Evolutionary conservation across 2,329 filamentous ascomycete species (phyloP), one percentile per base, ranked within the genome.

Genomic region (Scedosporium aurantiacum): DNA sequence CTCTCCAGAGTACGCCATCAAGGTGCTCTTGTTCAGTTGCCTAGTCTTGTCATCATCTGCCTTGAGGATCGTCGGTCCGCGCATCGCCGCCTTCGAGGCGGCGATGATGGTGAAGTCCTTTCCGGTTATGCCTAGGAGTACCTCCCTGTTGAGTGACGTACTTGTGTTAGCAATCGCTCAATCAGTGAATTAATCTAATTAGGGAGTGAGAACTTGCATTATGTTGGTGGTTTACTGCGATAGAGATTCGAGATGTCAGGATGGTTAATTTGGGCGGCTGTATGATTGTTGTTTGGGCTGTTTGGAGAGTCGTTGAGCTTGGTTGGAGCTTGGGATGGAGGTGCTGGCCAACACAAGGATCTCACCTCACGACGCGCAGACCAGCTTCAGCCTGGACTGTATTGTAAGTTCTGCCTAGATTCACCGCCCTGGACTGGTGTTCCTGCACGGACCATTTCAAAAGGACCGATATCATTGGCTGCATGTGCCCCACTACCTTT

Each of bases 41-140:
- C 91, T 85, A 66, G 94, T 99, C 85, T 99, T 99, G 83, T 99
- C 93, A 76, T 99, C 95, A 67, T 86, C 84, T 63, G 90, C 85
- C 78, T 99, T 99, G 73, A 99, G 87, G 75, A 99, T 89, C 63
- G 93, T 97, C 66, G 91, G 90, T 70, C 94, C 94, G 79, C 94
- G 87, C 92, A 97, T 97, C 70, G 92, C 90, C 73, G 94, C 94
- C 82, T 99, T 97, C 65, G 92, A 97, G 70, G 94, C 90, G 70
- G 91, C 94, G 74, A 99, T 87, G 82, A 99, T 86, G 79, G 92
- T 95, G 76, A 97, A 99, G 84, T 99, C 95, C 82, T 96, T 96
- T 80, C 94, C 95, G 63, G 93, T 97, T 76, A 99, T 96, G 72
- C 94, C 94, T 69, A 99, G 84, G 73, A 99, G 84, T 74, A 97